Evolutionary conservation across 768 basidiomycete genomes (phyloP), one percentile per base, ranked within the genome.

Genomic region (Tricholoma matsutake): DNA sequence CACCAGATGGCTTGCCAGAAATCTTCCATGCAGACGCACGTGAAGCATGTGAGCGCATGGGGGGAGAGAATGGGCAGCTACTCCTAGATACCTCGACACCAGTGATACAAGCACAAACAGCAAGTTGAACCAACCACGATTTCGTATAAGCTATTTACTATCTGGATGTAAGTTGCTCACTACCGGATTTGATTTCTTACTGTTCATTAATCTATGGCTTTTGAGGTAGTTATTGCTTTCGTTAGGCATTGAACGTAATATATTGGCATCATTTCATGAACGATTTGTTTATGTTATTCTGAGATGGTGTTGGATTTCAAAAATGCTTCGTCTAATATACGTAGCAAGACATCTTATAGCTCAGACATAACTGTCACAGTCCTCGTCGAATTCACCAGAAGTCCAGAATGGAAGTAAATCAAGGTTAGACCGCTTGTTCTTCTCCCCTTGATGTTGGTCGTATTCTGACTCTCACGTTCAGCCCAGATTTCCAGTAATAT

Each of bases 1-100:
- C 60, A 29, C 29, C 61, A 18, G 74, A 78, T 20, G 82, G 81
- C 13, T 71, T 84, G 6, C 80, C 82, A 4, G 70, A 75, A 39
- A 69, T 72, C 22, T 85, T 86, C 65, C 83, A 84, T 62, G 68
- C 70, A 4, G 81, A 84, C 45, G 85, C 77, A 5, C 62, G 71
- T 51, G 72, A 72, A 32, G 74, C 78, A 14, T 79, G 76, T 57
- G 69, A 79, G 59, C 72, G 76, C 34, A 81, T 87, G 75, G 86
- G 86, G 18, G 86, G 86, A 10, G 54, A 67, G 11, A 63, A 78
- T 2, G 79, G 77, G 29, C 65, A 56, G 8, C 67, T 81, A 58
- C 45, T 78, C 39, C 49, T 68, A 47, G 62, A 64, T 20, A 52
- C 39, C 18, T 20, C 57, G 16, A 43, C 57, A 32, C 37, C 57